These are phyloP conservation scores for Trypanosoma mega DNA, from an alignment of 208 protist species.

Conservation along the genomic window DNA sequence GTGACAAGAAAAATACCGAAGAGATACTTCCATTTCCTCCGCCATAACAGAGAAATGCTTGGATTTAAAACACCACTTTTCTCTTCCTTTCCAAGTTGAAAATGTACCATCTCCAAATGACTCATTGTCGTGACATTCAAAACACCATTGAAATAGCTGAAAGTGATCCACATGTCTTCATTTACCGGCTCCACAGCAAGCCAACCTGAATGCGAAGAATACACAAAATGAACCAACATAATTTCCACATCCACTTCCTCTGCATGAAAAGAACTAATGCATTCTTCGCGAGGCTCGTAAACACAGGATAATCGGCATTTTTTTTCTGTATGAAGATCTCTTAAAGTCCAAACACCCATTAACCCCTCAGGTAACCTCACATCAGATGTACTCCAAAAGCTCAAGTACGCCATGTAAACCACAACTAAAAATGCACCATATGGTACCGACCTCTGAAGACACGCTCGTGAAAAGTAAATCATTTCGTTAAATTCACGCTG, in stretches of 20 bases:
- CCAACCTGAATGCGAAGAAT: slow-evolving; percentile 6
- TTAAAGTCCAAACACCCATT: slow-evolving; percentile 14
- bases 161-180: slow-evolving; percentile 12
- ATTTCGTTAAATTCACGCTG: no score
- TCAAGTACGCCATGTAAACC: slow-evolving; percentile 21
- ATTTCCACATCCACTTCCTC: background rate
- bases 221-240: slow-evolving; percentile 20
- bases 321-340: slow-evolving; percentile 1
- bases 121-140: slow-evolving; percentile 9
- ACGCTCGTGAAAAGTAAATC: no score
- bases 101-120: background rate
- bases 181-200: background rate
- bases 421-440: slow-evolving; percentile 12
- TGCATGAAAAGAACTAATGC: slow-evolving; percentile 2
- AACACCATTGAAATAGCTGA: slow-evolving; percentile 7
- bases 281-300: background rate
- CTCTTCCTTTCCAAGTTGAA: background rate
- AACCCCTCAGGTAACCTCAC: slow-evolving; percentile 7
- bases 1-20: slow-evolving; percentile 47
- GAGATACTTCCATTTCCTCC: slow-evolving; percentile 44
- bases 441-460: background rate
- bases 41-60: slow-evolving; percentile 5
- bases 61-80: background rate
- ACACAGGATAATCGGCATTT: slow-evolving; percentile 13
- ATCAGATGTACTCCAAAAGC: slow-evolving; percentile 13